These are phyloP conservation scores for Bonnemaisonia californica DNA, from an alignment of 31 red algal species.

Conservation along the genomic window DNA sequence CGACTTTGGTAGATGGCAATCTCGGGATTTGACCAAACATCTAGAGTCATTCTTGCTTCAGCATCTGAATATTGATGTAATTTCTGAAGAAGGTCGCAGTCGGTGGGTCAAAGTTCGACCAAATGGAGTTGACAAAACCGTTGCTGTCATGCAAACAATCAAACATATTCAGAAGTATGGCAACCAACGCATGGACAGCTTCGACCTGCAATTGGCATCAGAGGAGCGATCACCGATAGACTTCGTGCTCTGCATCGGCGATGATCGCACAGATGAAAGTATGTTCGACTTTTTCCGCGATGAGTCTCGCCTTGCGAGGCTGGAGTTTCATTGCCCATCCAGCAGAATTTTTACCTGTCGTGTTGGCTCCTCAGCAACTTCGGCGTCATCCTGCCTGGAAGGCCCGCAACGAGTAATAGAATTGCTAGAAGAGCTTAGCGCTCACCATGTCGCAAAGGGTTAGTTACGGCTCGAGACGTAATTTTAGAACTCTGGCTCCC, in stretches of 20 bases:
- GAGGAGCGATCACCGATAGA: constrained; percentile 45
- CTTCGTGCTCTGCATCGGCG: constrained; percentile 67
- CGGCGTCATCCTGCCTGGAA: constrained; percentile 35
- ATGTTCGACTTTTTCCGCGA: constrained; percentile 79
- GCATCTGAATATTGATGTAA: constrained; percentile 53
- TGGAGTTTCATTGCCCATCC: constrained; percentile 34
- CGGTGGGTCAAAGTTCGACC: constrained; percentile 81
- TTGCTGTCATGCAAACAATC: constrained; percentile 54
- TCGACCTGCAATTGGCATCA: not conserved
- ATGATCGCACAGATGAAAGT: constrained; percentile 82
- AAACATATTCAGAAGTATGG: constrained; percentile 29
- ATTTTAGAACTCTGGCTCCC: too few species aligned
- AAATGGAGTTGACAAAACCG: constrained; percentile 63
- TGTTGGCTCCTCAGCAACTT: constrained; percentile 39
- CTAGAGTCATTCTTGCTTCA: constrained; percentile 70
- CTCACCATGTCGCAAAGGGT: not conserved
- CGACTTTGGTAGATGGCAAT: constrained; percentile 89
- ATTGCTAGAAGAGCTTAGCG: constrained; percentile 34
- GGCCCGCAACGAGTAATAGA: constrained; percentile 37
- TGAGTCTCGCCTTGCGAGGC: constrained; percentile 12
- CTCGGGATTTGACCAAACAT: constrained; percentile 79
- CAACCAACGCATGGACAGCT: not conserved
- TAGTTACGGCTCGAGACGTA: not conserved
- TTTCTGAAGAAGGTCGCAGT: constrained; percentile 49
- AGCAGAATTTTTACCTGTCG: constrained; percentile 55